Evolutionary conservation across 2,329 filamentous ascomycete genomes (phyloP).

Genomic region (Blumeria graminis): DNA sequence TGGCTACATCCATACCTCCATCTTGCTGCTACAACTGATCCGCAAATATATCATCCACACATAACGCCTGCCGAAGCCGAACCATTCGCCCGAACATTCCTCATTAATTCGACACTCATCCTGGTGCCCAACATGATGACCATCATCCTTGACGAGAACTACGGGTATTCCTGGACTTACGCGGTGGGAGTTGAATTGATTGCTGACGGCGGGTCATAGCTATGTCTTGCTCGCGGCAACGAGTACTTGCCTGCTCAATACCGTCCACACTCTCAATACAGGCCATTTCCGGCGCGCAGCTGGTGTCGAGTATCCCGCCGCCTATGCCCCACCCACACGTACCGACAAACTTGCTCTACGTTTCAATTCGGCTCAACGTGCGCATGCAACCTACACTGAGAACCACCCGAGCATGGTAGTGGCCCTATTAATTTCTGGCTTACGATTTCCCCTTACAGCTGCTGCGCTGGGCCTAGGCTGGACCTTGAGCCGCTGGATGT

Average conservation of each 20-base stretch:
- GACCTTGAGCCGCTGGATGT: slow-evolving; percentile 27
- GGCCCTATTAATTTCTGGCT: slow-evolving; percentile 29
- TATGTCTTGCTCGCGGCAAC: slow-evolving; percentile 35
- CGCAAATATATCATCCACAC: too few species aligned
- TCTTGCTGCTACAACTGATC: too few species aligned
- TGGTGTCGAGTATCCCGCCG: slow-evolving; percentile 29
- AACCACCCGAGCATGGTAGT: slow-evolving; percentile 29
- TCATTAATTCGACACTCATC: too few species aligned
- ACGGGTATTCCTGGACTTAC: background rate
- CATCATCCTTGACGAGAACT: background rate
- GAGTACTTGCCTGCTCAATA: slow-evolving; percentile 32
- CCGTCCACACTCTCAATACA: slow-evolving; percentile 25
- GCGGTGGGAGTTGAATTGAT: background rate
- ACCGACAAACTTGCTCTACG: slow-evolving; percentile 17
- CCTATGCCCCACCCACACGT: slow-evolving; percentile 21
- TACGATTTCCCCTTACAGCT: slow-evolving; percentile 26
- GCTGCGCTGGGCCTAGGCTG: slow-evolving; percentile 27
- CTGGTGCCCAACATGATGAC: background rate
- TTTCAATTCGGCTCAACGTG: slow-evolving; percentile 43
- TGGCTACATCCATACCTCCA: too few species aligned
- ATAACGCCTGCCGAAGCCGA: too few species aligned
- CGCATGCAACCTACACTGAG: slow-evolving; percentile 40
- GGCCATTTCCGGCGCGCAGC: slow-evolving; percentile 25
- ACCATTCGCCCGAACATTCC: too few species aligned
- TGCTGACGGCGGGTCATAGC: slow-evolving; percentile 17